These are phyloP conservation scores for Ascochyta lentis DNA, from an alignment of 2,329 filamentous ascomycete species.

Conservation along the genomic window DNA sequence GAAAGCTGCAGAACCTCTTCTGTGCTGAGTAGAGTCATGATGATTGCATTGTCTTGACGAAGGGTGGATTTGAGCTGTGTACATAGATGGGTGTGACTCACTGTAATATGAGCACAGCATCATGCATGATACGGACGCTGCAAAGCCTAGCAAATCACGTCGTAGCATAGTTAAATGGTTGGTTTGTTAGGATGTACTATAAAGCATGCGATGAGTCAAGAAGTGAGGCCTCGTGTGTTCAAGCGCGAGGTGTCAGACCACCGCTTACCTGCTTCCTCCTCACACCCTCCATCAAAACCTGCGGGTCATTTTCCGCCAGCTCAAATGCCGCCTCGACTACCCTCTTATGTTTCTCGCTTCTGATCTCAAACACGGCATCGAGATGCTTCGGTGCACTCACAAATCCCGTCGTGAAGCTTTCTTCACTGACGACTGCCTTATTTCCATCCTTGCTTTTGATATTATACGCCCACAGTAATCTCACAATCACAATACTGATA, in stretches of 20 bases:
- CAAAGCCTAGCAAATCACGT: background rate
- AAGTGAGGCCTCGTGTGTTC: background rate
- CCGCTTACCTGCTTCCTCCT: slow-evolving; percentile 25
- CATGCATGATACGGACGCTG: background rate
- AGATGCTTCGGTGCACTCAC: slow-evolving; percentile 33
- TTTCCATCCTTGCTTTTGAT: slow-evolving; percentile 32
- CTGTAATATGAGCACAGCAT: background rate
- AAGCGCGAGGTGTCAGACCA: slow-evolving; percentile 15
- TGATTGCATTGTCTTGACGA: too few relatives aligned
- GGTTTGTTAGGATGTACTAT: too few relatives aligned
- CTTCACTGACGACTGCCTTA: too few relatives aligned
- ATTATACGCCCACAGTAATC: slow-evolving; percentile 60
- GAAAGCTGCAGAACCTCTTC: background rate
- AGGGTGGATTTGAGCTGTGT: too few relatives aligned
- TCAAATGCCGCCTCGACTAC: slow-evolving; percentile 32
- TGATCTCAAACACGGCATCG: slow-evolving; percentile 32
- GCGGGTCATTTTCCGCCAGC: slow-evolving; percentile 12
- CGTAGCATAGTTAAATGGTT: too few relatives aligned
- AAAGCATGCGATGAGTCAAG: too few relatives aligned
- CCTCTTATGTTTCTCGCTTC: slow-evolving; percentile 23
- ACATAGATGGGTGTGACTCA: background rate
- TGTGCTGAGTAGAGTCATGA: background rate
- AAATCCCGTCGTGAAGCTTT: slow-evolving; percentile 26
- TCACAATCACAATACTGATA: slow-evolving; percentile 57
- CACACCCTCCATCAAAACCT: slow-evolving; percentile 10